These are phyloP conservation scores for Saccharata proteae DNA, from an alignment of 2,329 filamentous ascomycete species.

Conservation along the genomic window DNA sequence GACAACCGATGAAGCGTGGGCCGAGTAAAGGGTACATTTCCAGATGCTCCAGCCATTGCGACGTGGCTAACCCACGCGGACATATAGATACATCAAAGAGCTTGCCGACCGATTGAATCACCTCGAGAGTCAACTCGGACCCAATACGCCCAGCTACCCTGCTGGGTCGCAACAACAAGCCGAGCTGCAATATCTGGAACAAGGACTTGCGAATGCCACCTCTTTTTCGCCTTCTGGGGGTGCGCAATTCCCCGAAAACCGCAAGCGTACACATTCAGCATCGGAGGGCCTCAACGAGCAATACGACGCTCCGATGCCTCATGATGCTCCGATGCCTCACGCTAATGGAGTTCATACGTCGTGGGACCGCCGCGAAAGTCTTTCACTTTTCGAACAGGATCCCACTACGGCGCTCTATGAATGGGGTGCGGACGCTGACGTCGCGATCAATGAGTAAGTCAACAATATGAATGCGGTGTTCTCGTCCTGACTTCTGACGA, in stretches of 20 bases:
- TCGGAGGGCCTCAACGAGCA: conserved; percentile 23
- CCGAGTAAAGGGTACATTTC: conserved; percentile 26
- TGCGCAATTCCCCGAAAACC: conserved; percentile 16
- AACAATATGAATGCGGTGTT: neutral
- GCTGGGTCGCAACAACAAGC: conserved; percentile 1
- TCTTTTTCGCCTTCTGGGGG: conserved; percentile 17
- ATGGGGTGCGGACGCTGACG: conserved; percentile 15
- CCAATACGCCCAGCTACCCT: conserved; percentile 4
- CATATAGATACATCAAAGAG: conserved; percentile 29
- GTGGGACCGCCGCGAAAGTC: conserved; percentile 15
- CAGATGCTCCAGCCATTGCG: neutral
- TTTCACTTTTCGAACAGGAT: conserved; percentile 11
- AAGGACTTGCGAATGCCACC: conserved; percentile 13
- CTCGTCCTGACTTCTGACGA: conserved; percentile 12
- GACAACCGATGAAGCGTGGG: conserved; percentile 29
- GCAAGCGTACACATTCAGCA: conserved; percentile 27
- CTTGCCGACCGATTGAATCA: conserved; percentile 26
- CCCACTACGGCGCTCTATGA: conserved; percentile 14
- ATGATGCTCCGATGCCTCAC: conserved; percentile 17
- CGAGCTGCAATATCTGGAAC: conserved; percentile 13
- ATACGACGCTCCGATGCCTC: conserved; percentile 14
- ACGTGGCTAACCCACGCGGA: neutral
- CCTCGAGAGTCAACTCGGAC: conserved; percentile 15
- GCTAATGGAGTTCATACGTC: conserved; percentile 9
- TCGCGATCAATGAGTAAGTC: conserved; percentile 4